Conservation (phyloP, 129 eudicot genomes). For the Helianthus annuus region DNA sequence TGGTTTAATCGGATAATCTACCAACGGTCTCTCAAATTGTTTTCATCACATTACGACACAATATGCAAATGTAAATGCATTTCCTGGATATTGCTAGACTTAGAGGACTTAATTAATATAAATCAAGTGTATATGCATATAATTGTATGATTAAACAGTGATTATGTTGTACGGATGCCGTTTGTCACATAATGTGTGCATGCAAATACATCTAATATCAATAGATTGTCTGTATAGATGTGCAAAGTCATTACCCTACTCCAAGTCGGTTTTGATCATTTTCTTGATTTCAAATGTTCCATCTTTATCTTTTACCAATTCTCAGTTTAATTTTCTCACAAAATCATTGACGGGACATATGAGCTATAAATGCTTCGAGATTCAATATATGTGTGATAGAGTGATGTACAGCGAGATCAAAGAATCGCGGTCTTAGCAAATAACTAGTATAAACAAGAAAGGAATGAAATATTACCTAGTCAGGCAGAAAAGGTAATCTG, state of each 20-base stretch:
- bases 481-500: constrained; percentile 81
- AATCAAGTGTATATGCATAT: too few species aligned
- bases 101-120: too few species aligned
- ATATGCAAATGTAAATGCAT: too few species aligned
- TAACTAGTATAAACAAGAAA: constrained; percentile 14
- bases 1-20: too few species aligned
- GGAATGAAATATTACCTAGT: constrained; percentile 32
- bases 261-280: constrained; percentile 26
- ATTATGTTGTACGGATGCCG: too few species aligned
- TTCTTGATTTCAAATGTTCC: constrained; percentile 1
- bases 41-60: too few species aligned
- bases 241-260: constrained; percentile 9
- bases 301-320: background rate
- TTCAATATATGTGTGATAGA: constrained; percentile 18
- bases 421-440: constrained; percentile 8
- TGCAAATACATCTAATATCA: constrained; percentile 11
- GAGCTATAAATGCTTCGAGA: background rate
- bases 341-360: background rate
- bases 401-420: constrained; percentile 18
- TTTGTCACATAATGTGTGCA: background rate
- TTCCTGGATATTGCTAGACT: too few species aligned
- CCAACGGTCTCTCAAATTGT: too few species aligned
- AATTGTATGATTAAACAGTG: too few species aligned
- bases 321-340: background rate
- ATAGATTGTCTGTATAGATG: constrained; percentile 9